These are phyloP conservation scores for Fusarium sp. DNA, from an alignment of 2,329 filamentous ascomycete species.

Conservation along the genomic window DNA sequence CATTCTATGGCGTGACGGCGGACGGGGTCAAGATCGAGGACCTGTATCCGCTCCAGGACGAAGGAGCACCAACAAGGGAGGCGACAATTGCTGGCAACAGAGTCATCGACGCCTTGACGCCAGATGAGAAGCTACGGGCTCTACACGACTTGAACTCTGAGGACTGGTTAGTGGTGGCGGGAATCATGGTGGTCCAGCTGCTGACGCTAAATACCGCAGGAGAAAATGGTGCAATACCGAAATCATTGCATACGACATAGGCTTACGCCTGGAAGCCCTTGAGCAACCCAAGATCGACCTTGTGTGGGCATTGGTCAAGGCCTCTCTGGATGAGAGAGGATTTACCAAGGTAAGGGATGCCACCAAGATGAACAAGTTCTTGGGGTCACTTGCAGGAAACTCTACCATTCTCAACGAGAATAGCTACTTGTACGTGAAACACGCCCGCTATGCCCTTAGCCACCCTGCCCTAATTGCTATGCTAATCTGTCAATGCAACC, in stretches of 20 bases:
- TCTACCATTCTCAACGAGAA: background rate
- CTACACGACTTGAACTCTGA: background rate
- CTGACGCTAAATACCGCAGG: background rate
- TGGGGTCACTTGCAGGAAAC: background rate
- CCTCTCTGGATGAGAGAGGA: background rate
- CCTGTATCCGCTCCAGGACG: too few relatives aligned
- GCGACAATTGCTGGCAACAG: too few relatives aligned
- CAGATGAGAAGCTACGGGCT: background rate
- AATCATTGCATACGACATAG: background rate
- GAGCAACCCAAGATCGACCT: background rate
- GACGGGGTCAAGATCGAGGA: too few relatives aligned
- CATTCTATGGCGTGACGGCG: too few relatives aligned
- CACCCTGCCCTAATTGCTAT: too few relatives aligned
- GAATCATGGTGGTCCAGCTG: too few relatives aligned
- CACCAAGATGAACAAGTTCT: background rate
- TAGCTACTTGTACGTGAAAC: background rate
- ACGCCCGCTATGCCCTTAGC: too few relatives aligned
- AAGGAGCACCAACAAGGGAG: too few relatives aligned
- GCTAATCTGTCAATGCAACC: too few relatives aligned
- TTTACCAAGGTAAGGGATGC: background rate
- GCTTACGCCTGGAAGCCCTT: background rate
- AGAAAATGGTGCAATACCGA: background rate
- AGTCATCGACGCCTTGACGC: too few relatives aligned
- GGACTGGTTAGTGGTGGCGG: background rate
- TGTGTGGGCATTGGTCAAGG: background rate